Percentiles rank a stretch among this genome's conserved stretches.
phyloP scores from a whole-genome alignment of 192 early-diverging fungal genomes.

The Coemansia sp. region DNA sequence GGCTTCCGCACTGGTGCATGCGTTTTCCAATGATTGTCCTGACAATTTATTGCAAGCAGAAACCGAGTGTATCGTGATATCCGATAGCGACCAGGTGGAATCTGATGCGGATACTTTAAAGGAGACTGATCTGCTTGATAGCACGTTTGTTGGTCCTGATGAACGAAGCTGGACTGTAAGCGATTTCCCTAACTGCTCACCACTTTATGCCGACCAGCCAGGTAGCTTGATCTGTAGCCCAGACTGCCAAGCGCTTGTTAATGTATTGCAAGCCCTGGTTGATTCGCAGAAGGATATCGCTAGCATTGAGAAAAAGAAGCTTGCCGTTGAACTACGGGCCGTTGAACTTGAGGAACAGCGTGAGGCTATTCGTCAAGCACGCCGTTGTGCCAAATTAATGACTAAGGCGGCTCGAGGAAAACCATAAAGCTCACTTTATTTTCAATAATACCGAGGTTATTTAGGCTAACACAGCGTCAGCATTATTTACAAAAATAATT shows the following conservation, averaged over 20 bases:
- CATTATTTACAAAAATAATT: too few species aligned
- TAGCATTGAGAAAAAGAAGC: neutral
- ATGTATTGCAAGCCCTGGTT: neutral
- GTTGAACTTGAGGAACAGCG: neutral
- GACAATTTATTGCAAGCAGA: too few species aligned
- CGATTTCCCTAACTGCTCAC: neutral
- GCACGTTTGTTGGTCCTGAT: slow-evolving; percentile 4
- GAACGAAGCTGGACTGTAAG: neutral
- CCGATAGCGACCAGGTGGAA: neutral
- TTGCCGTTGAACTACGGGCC: neutral
- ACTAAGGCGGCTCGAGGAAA: neutral
- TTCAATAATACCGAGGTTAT: too few species aligned
- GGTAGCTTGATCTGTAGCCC: neutral
- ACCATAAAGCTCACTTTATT: too few species aligned
- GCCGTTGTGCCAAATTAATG: slow-evolving; percentile 3
- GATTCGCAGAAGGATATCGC: neutral
- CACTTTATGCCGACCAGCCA: neutral
- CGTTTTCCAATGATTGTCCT: neutral
- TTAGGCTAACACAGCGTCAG: too few species aligned
- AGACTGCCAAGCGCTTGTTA: neutral
- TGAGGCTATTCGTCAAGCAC: neutral
- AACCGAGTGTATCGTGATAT: neutral
- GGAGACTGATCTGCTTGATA: neutral
- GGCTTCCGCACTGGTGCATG: slow-evolving; percentile 1
- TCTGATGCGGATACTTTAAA: neutral